Conservation (phyloP, 495 filamentous ascomycete species). For the Cryomyces antarcticus region DNA sequence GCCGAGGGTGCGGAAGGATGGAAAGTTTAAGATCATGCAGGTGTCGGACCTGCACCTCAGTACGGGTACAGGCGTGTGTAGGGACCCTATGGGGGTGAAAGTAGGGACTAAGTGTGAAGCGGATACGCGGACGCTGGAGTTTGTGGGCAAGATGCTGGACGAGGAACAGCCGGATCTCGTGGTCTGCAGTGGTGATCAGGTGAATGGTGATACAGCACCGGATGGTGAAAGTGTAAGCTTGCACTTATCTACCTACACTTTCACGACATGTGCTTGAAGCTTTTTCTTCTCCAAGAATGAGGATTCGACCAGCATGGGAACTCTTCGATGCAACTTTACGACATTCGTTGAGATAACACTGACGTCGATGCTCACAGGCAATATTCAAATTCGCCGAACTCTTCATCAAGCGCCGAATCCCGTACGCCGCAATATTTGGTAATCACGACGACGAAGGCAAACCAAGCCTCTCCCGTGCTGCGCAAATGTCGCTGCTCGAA, state of each 20-base stretch:
- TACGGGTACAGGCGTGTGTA: conserved; percentile 67
- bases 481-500: conserved; percentile 69
- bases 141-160: conserved; percentile 61
- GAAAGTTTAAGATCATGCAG: conserved; percentile 96
- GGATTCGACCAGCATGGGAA: background rate
- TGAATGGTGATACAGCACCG: conserved; percentile 80
- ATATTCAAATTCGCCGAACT: conserved; percentile 85
- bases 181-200: conserved; percentile 77
- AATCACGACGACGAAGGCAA: conserved; percentile 95
- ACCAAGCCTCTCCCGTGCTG: conserved; percentile 49
- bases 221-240: conserved; percentile 58
- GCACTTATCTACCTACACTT: background rate
- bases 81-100: conserved; percentile 58
- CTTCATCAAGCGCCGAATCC: conserved; percentile 69
- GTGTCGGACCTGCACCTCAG: conserved; percentile 77
- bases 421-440: conserved; percentile 86
- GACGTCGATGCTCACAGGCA: conserved; percentile 25
- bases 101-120: conserved; percentile 68
- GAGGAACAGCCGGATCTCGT: conserved; percentile 85
- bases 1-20: conserved; percentile 64
- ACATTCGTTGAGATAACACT: no score
- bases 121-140: conserved; percentile 78
- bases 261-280: background rate
- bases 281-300: background rate
- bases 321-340: background rate